These are phyloP conservation scores for Cryphonectria naterciae DNA, from an alignment of 2,329 filamentous ascomycete species.

Conservation along the genomic window DNA sequence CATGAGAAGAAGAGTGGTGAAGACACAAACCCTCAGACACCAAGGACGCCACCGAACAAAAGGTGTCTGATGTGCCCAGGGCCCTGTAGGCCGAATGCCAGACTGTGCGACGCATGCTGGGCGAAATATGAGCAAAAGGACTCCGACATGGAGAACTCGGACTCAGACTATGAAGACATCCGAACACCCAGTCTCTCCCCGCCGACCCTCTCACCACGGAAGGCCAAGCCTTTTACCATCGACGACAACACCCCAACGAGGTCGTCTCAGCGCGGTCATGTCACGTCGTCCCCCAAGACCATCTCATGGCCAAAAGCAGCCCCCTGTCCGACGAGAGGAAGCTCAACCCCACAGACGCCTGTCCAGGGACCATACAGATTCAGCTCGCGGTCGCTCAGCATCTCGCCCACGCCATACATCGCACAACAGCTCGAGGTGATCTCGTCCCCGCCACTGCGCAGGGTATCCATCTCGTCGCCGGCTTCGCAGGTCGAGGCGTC, in stretches of 20 bases:
- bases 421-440: constrained; percentile 25
- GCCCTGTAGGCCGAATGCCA: background rate
- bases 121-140: constrained; percentile 9
- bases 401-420: constrained; percentile 19
- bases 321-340: background rate
- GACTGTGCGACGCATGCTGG: constrained; percentile 15
- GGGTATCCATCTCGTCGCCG: constrained; percentile 7
- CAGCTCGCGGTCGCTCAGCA: constrained; percentile 16
- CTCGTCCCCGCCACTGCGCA: constrained; percentile 1
- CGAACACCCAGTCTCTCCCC: background rate
- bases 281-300: background rate
- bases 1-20: background rate
- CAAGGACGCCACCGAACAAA: background rate
- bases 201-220: background rate
- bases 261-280: background rate
- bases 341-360: constrained; percentile 8
- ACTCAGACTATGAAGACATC: constrained; percentile 19
- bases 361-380: no score
- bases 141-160: constrained; percentile 10
- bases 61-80: constrained; percentile 15
- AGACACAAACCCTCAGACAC: background rate
- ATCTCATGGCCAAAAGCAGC: background rate
- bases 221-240: background rate
- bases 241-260: constrained; percentile 2
- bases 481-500: background rate